phyloP scores from a whole-genome alignment of 164 flowering plant species.

The Brasenia schreberi region DNA sequence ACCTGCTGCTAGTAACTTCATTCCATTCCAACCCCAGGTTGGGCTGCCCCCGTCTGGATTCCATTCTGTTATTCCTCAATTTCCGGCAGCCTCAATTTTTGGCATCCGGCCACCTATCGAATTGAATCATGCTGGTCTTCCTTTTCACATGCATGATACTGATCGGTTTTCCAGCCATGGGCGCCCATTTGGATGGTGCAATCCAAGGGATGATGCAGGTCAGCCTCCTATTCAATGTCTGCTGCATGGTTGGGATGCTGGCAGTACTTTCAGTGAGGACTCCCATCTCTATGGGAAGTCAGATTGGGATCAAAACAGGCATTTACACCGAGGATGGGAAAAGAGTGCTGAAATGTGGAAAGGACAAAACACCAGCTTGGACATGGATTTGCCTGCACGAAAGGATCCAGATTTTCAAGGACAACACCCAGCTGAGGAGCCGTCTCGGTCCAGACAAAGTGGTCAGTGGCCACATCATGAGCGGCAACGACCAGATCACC shows the following conservation, averaged over 20 bases:
- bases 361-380: slow-evolving; percentile 37
- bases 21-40: slow-evolving; percentile 50
- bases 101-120: slow-evolving; percentile 71
- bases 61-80: slow-evolving; percentile 56
- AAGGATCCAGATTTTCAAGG: slow-evolving; percentile 27
- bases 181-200: slow-evolving; percentile 74
- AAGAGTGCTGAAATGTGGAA: slow-evolving; percentile 47
- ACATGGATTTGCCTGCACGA: slow-evolving; percentile 27
- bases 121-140: slow-evolving; percentile 48
- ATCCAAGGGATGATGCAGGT: slow-evolving; percentile 44
- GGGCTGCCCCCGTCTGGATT: slow-evolving; percentile 62
- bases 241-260: slow-evolving; percentile 74
- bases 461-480: slow-evolving; percentile 21
- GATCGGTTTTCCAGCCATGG: slow-evolving; percentile 58
- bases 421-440: slow-evolving; percentile 24
- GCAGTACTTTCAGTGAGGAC: slow-evolving; percentile 46
- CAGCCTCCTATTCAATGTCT: slow-evolving; percentile 20
- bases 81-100: slow-evolving; percentile 53
- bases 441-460: slow-evolving; percentile 15
- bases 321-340: slow-evolving; percentile 47
- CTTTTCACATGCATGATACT: slow-evolving; percentile 58
- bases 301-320: slow-evolving; percentile 67
- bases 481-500: slow-evolving; percentile 11
- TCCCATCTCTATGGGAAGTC: slow-evolving; percentile 43
- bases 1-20: slow-evolving; percentile 59